Base-by-base conservation (phyloP, 139 green algal genomes). In the Eudorina sp. region DNA sequence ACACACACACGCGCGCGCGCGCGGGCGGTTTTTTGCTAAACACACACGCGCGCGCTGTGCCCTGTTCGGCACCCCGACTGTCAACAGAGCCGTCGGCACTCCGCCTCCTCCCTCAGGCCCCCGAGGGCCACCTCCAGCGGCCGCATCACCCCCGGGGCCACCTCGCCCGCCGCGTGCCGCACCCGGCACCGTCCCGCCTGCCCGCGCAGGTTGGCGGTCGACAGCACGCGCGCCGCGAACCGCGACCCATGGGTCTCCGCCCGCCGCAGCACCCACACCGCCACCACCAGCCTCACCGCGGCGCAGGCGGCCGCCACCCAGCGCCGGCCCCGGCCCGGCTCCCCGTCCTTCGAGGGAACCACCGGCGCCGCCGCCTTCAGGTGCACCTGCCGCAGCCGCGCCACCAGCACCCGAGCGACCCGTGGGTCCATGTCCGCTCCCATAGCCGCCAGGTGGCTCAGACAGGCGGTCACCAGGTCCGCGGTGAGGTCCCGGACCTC, bases 341-440 rank as follows among this genome's bases (percentile, higher is more conserved):
- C n/a, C n/a, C n/a, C n/a, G n/a, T n/a, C n/a, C n/a, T n/a, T n/a
- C n/a, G 5, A 40, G 27, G 3, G 3, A 55, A 40, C 70, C 73
- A 4, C 19, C 45, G 25, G 8, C 73, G 27, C 25, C 25, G n/a
- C 25, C 7, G 45, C 45, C 4, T n/a, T 6, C 45, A 64, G 5
- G 45, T 36, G 62, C 38, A 3, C 23, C n/a, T 31, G 27, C 62
- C 62, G 19, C 62, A 72, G 3, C 21, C 73, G 45, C 3, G 25
- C 31, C n/a, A 81, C 18, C 73, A 81, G 73, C 73, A 64, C 25
- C 43, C 11, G 25, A 41, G 73, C 73, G 11, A 81, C 25, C 73
- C 73, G 23, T 16, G 73, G 73, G 23, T 81, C 73, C 73, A 81
- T 81, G 25, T 81, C 73, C 73, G 45, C 73, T 4, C 73, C 73